These are phyloP conservation scores for Teratosphaeria destructans DNA, from an alignment of 2,329 filamentous ascomycete species.

Conservation along the genomic window DNA sequence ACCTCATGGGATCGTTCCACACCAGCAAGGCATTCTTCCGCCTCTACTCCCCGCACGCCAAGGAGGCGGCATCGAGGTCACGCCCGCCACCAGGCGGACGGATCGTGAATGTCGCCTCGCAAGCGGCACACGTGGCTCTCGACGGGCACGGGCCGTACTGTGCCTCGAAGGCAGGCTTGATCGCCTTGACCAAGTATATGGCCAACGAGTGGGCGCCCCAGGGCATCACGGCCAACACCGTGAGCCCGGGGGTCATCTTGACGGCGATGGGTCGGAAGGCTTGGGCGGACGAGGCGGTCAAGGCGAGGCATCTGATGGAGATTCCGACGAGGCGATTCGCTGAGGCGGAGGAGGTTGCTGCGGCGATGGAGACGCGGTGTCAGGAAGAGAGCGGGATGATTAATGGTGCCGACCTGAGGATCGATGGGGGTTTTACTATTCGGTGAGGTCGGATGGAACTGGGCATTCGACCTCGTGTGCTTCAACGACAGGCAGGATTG, in stretches of 20 bases:
- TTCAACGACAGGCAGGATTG: too few relatives aligned
- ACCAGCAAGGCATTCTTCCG: constrained; percentile 36
- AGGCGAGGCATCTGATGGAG: constrained; percentile 15
- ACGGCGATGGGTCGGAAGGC: constrained; percentile 34
- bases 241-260: constrained; percentile 38
- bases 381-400: constrained; percentile 26
- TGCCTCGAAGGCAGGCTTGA: constrained; percentile 37
- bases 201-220: constrained; percentile 37
- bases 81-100: constrained; percentile 22
- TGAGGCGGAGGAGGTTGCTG: constrained; percentile 46
- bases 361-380: constrained; percentile 49
- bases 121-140: constrained; percentile 38
- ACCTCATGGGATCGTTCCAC: constrained; percentile 37
- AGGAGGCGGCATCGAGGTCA: constrained; percentile 5
- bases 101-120: constrained; percentile 38
- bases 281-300: constrained; percentile 18
- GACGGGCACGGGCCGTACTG: constrained; percentile 38
- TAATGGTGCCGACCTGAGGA: constrained; percentile 28
- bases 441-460: not conserved
- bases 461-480: too few relatives aligned
- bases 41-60: constrained; percentile 21
- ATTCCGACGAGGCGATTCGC: constrained; percentile 22
- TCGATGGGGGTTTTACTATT: constrained; percentile 24
- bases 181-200: constrained; percentile 36
- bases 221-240: constrained; percentile 38